Percentiles rank a stretch among this genome's conserved stretches.
Evolutionary conservation across 2,329 filamentous ascomycete genomes (phyloP).

Genomic region (Fusarium mundagurra): DNA sequence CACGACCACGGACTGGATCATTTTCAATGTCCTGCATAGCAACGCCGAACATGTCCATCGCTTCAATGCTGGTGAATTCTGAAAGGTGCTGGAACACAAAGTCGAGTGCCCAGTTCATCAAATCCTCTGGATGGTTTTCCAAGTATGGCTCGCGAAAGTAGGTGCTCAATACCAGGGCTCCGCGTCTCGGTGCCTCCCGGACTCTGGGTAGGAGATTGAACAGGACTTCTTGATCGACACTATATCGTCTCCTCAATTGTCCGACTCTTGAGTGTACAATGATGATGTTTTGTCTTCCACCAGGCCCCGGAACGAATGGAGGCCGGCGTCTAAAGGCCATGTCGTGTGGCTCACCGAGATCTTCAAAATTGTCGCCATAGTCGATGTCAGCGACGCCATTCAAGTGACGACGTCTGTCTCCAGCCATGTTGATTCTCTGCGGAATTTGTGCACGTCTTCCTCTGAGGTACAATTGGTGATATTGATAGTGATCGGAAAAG

Average conservation of each 20-base stretch:
- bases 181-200: conserved; percentile 13
- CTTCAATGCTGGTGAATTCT: conserved; percentile 14
- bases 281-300: conserved; percentile 17
- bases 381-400: conserved; percentile 7
- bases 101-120: conserved; percentile 22
- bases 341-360: neutral
- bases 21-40: conserved; percentile 22
- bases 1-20: neutral
- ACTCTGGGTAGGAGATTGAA: conserved; percentile 24
- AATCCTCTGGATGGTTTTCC: neutral
- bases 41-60: conserved; percentile 29
- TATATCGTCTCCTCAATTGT: conserved; percentile 16
- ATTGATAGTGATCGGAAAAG: neutral
- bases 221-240: conserved; percentile 14
- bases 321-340: neutral
- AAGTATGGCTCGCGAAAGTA: conserved; percentile 17
- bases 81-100: conserved; percentile 34
- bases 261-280: conserved; percentile 13
- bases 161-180: conserved; percentile 15
- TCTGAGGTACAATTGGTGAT: neutral
- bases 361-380: neutral
- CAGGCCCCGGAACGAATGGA: neutral
- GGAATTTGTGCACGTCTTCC: neutral
- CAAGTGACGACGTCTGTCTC: neutral
- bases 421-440: neutral